Evolutionary conservation across 352 stramenopile genomes (phyloP).

Genomic region (Blastocystis hominis): DNA sequence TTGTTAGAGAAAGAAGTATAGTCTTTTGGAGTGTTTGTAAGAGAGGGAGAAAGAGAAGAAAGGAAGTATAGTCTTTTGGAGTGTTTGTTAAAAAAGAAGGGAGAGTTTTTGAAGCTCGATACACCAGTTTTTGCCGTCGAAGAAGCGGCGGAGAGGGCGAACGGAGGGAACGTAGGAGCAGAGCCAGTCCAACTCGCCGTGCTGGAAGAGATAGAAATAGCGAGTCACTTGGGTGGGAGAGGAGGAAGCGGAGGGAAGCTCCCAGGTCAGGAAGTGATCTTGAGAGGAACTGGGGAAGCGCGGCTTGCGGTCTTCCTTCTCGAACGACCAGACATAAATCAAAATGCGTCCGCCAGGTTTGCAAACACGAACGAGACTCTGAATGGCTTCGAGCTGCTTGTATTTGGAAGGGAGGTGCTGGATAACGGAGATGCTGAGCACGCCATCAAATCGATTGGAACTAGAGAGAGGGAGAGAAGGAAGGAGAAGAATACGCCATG

Average conservation of each 20-base stretch:
- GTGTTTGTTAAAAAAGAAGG: constrained; percentile 6
- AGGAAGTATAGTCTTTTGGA: too few species aligned
- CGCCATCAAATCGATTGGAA: background rate
- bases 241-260: background rate
- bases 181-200: constrained; percentile 29
- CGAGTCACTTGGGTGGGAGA: background rate
- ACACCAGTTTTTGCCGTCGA: constrained; percentile 53
- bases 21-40: background rate
- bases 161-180: background rate
- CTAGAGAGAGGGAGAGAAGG: background rate
- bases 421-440: constrained; percentile 30
- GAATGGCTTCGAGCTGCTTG: constrained; percentile 19
- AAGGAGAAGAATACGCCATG: background rate
- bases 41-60: too few species aligned
- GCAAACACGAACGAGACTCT: background rate
- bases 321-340: constrained; percentile 43
- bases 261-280: constrained; percentile 11
- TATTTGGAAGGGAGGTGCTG: constrained; percentile 39
- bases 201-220: constrained; percentile 26
- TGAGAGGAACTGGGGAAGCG: background rate
- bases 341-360: constrained; percentile 6
- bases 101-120: constrained; percentile 7
- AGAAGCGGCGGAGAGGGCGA: background rate
- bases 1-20: background rate
- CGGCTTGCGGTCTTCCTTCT: background rate